Base-by-base conservation (phyloP, 177 flowering plant species). In the Tripterygium wilfordii region DNA sequence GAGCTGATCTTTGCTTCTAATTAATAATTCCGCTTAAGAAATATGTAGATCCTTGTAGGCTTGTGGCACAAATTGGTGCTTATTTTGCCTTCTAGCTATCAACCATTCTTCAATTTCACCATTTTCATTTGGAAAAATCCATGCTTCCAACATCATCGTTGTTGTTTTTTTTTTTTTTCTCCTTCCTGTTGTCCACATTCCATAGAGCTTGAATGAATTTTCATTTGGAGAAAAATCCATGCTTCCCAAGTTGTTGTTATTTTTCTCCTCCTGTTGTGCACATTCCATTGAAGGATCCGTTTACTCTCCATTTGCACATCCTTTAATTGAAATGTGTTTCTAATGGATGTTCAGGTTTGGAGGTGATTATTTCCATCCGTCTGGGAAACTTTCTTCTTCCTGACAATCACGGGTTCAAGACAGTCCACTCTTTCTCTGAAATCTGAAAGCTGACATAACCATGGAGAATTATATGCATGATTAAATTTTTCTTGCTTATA, bases 311-410 rank as follows among this genome's bases (percentile, higher is more conserved):
- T 6, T 30, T 6, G 7, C 33, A 6, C 12, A 30, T 6, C 33
- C 33, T 30, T 30, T 30, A 12, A 6, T 30, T 30, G 33, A 12
- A 6, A 6, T 30, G 7, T 30, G 8, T 6, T 30, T 12, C 12
- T 30, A 12, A 30, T 30, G 33, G 8, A 7, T 30, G 33, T 67
- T 54, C 78, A 92, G 98, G 98, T 47, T 57, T 89, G 80, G 85
- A 92, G 28, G 96, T 77, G 56, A 57, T 82, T 13, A 76, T 92
- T n/a, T 86, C 99, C 12, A 29, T 89, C 45, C 70, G 97, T 29
- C 89, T 87, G 1, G 98, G 96, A 62, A 92, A 92, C 47, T 86
- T 66, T 25, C 81, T 88, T 45, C 91, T 92, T 32, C 97, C 91
- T 7, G 91, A 73, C 29, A 77, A 74, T 54, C 97, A 92, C 25